These are phyloP conservation scores for Venturia effusa DNA, from an alignment of 2,329 filamentous ascomycete genomes.

Conservation along the genomic window DNA sequence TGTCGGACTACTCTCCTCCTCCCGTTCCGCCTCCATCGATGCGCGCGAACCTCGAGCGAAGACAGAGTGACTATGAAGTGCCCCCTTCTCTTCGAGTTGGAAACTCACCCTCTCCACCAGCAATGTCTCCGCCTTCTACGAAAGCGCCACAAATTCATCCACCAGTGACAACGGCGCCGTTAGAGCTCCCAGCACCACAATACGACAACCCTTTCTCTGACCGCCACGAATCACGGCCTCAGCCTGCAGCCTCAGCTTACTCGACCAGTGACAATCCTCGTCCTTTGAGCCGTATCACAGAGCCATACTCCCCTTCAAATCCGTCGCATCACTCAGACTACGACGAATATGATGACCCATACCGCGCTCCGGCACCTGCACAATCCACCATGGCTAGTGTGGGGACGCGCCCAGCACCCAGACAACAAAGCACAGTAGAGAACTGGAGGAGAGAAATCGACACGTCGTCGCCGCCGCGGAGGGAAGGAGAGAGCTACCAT, in stretches of 20 bases:
- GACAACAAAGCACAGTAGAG: slow-evolving; percentile 12
- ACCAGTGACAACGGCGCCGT: not conserved
- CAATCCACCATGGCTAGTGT: slow-evolving; percentile 4
- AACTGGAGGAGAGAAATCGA: slow-evolving; percentile 14
- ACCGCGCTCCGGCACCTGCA: not conserved
- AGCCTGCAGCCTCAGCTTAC: not conserved
- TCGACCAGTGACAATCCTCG: not conserved
- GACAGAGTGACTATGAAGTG: not conserved
- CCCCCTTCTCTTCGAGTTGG: not conserved
- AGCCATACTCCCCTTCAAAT: not conserved
- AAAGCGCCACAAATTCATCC: not conserved
- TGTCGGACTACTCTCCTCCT: slow-evolving; percentile 10
- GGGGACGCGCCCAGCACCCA: slow-evolving; percentile 4
- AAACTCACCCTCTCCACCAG: not conserved
- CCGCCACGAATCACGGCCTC: not conserved
- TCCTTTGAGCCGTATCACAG: slow-evolving; percentile 1
- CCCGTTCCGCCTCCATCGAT: slow-evolving; percentile 9
- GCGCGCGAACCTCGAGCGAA: slow-evolving; percentile 7
- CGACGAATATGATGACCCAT: slow-evolving; percentile 3
- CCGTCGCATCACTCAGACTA: not conserved
- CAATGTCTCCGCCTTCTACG: not conserved
- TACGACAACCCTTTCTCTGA: slow-evolving; percentile 5
- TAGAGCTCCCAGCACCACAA: not conserved
- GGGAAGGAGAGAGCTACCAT: slow-evolving; percentile 16
- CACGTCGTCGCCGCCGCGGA: not conserved